Percentiles rank a stretch among this genome's conserved stretches.
phyloP scores from a whole-genome alignment of 2,329 filamentous ascomycete species.

The Neonectria faginata region DNA sequence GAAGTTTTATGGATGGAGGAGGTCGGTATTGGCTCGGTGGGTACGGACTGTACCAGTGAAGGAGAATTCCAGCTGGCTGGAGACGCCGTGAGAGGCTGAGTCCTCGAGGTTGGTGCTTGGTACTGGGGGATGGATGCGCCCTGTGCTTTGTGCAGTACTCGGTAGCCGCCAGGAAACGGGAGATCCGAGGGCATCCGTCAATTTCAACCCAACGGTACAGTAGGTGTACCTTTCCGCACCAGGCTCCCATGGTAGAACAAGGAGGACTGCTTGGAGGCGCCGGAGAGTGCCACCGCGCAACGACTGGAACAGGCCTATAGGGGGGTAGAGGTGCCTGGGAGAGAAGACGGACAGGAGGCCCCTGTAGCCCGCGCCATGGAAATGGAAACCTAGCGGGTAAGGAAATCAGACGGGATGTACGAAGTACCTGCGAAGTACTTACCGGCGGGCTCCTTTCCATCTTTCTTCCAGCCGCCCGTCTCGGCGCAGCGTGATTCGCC shows the following conservation, averaged over 20 bases:
- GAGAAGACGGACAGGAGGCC: background rate
- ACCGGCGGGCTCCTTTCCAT: constrained; percentile 4
- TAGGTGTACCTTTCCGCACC: constrained; percentile 3
- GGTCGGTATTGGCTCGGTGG: no score
- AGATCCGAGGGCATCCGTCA: constrained; percentile 3
- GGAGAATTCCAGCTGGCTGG: constrained; percentile 4
- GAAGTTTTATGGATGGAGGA: background rate
- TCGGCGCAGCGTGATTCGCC: constrained; percentile 13
- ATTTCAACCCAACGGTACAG: no score
- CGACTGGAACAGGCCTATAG: background rate
- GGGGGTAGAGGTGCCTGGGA: constrained; percentile 1
- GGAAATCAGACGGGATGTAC: background rate
- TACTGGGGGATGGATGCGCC: constrained; percentile 7
- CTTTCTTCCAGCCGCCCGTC: constrained; percentile 19
- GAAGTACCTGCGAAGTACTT: constrained; percentile 13
- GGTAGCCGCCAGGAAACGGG: constrained; percentile 11
- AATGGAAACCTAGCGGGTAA: constrained; percentile 1
- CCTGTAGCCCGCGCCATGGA: background rate
- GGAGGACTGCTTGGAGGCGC: background rate
- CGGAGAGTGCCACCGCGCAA: constrained; percentile 9
- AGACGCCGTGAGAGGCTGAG: constrained; percentile 3
- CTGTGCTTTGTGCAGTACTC: background rate
- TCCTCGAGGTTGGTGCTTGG: background rate
- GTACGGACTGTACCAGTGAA: background rate
- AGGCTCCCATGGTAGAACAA: background rate